Evolutionary conservation across 352 stramenopile species (phyloP).

Genomic region (Pythium folliculosum): DNA sequence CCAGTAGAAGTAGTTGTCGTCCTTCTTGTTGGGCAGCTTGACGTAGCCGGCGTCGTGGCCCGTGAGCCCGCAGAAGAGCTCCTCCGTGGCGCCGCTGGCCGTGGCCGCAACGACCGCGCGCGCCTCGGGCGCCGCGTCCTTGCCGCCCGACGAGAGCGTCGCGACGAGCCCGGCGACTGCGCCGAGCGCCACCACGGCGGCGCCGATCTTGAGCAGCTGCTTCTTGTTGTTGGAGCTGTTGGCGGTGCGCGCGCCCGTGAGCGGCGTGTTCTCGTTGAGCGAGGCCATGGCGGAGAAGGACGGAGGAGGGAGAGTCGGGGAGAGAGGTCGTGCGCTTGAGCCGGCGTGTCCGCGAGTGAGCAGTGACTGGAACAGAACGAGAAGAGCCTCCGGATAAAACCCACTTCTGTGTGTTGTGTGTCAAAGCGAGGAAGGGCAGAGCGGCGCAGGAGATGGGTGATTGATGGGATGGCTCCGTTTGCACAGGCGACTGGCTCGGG

Average conservation of each 20-base stretch:
- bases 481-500: not conserved
- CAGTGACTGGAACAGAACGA: not conserved
- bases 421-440: not conserved
- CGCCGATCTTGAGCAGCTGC: conserved; percentile 22
- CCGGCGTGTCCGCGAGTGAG: conserved; percentile 14
- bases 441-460: not conserved
- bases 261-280: conserved; percentile 22
- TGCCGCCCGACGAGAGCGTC: conserved; percentile 11
- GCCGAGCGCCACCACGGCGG: conserved; percentile 12
- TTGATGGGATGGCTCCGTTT: conserved; percentile 5
- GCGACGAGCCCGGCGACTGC: conserved; percentile 21
- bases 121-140: not conserved
- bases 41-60: conserved; percentile 54
- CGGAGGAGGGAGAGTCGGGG: no score
- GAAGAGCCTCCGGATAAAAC: not conserved
- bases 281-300: conserved; percentile 10
- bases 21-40: conserved; percentile 49
- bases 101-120: conserved; percentile 14
- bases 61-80: conserved; percentile 35
- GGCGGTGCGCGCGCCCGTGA: conserved; percentile 11
- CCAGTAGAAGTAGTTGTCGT: conserved; percentile 77
- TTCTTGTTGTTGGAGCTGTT: conserved; percentile 22
- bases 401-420: not conserved
- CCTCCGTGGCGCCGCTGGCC: conserved; percentile 25
- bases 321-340: conserved; percentile 7